Evolutionary conservation across 768 basidiomycete genomes (phyloP), one percentile per base, ranked within the genome.

Genomic region (Mrakia frigida): DNA sequence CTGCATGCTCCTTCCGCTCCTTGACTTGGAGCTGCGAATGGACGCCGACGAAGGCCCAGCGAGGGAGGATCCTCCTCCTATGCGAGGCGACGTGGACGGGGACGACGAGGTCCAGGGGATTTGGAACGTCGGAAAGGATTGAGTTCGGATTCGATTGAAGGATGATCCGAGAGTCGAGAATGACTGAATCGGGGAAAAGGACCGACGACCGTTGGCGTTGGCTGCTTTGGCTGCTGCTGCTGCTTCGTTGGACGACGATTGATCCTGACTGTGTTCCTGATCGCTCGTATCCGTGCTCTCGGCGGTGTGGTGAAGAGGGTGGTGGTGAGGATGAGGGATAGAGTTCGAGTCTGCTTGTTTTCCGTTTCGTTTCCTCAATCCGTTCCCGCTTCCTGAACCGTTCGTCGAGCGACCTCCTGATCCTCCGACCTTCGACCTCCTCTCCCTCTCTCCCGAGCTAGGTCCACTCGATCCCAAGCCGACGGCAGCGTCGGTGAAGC

Each of bases 71-170:
- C 63, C 35, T 2, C 63, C 63, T 37, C 63, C 63, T 65, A 21
- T 37, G 23, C 39, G 18, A 37, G 65, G 35, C 6, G 39, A 25
- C 5, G 35, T 39, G 79, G n/a, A 18, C n/a, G 53, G 23, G 6
- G 23, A 56, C 39, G 53, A 7, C 2, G 61, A 13, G 16, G 43
- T 11, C 74, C 74, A 75, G 16, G 74, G 74, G 23, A 70, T 52
- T 25, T 59, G 56, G 63, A 77, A 46, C 3, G 63, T 31, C 23
- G 76, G 71, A 52, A 77, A 77, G 35, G 76, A 77, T 31, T 77
- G 76, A 7, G 76, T 73, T 28, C 76, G 60, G 11, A 77, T 50
- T 25, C 76, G 31, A 18, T 41, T 25, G 65, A 77, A 77, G 39
- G 76, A 77, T n/a, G 76, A 77, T 5, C 71, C 71, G 50, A 77